Evolutionary conservation across 148 eudicot genomes (phyloP).

Genomic region (Mesembryanthemum crystallinum): DNA sequence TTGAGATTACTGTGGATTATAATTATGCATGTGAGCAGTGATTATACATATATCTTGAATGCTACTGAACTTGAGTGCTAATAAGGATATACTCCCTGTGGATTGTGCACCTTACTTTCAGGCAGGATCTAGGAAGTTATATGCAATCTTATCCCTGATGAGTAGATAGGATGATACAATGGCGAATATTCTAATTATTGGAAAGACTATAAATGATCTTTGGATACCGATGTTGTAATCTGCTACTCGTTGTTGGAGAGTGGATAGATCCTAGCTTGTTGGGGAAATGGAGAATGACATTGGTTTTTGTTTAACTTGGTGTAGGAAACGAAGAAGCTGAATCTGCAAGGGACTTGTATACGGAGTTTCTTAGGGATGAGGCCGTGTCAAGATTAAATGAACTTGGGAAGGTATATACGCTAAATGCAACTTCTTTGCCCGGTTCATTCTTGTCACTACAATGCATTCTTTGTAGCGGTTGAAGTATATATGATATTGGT

Average conservation of each 20-base stretch:
- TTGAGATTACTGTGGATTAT: neutral
- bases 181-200: no score
- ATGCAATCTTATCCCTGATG: no score
- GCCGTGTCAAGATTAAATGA: slow-evolving; percentile 67
- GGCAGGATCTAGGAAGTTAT: no score
- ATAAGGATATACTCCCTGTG: no score
- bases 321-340: slow-evolving; percentile 44
- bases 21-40: no score
- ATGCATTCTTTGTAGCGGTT: neutral
- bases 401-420: slow-evolving; percentile 66
- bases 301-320: neutral
- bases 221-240: neutral
- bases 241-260: neutral
- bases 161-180: no score
- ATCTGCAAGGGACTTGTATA: slow-evolving; percentile 38
- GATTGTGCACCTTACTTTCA: no score
- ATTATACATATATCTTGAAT: neutral
- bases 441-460: neutral
- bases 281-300: neutral
- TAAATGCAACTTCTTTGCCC: neutral
- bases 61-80: neutral
- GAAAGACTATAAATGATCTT: neutral
- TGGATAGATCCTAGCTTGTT: neutral
- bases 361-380: slow-evolving; percentile 59
- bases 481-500: no score